These are phyloP conservation scores for Orbilia blumenaviensis DNA, from an alignment of 2,329 filamentous ascomycete species.

Conservation along the genomic window DNA sequence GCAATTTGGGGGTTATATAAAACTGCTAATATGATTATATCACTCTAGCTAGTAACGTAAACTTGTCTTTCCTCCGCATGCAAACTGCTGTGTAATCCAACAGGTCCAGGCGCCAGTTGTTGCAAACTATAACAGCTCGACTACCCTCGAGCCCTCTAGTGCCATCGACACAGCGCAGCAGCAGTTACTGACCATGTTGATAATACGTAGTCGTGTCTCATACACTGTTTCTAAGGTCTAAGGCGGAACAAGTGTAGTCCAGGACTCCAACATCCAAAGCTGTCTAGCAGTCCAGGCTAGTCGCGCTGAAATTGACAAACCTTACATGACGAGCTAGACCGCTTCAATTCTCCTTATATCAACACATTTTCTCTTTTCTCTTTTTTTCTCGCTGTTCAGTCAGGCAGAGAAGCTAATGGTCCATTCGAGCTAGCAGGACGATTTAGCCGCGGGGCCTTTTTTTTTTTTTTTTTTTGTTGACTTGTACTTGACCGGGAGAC, in stretches of 20 bases:
- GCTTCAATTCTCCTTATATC: conserved; percentile 41
- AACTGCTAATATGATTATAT: conserved; percentile 38
- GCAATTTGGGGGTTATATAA: conserved; percentile 30
- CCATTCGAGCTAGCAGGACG: conserved; percentile 34
- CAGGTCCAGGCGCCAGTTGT: conserved; percentile 25
- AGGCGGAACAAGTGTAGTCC: conserved; percentile 47
- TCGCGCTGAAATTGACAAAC: conserved; percentile 50
- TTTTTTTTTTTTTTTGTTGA: background rate
- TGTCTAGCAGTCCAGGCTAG: conserved; percentile 47
- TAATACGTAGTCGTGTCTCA: conserved; percentile 47
- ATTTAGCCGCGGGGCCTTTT: conserved; percentile 53
- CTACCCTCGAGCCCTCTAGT: conserved; percentile 9
- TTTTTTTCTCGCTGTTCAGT: conserved; percentile 13
- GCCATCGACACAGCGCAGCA: conserved; percentile 16
- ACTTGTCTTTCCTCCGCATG: background rate
- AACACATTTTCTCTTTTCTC: conserved; percentile 44
- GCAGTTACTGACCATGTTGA: conserved; percentile 8
- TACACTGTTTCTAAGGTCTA: conserved; percentile 42
- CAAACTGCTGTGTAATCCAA: conserved; percentile 27
- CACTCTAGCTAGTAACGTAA: background rate
- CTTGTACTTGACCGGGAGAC: too few species aligned
- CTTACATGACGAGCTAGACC: conserved; percentile 48
- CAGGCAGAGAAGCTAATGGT: conserved; percentile 26
- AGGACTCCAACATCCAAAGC: conserved; percentile 51
- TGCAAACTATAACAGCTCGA: conserved; percentile 39